These are phyloP conservation scores for Rhodamnia rubescens DNA, from an alignment of 345 rosid species.

Conservation along the genomic window DNA sequence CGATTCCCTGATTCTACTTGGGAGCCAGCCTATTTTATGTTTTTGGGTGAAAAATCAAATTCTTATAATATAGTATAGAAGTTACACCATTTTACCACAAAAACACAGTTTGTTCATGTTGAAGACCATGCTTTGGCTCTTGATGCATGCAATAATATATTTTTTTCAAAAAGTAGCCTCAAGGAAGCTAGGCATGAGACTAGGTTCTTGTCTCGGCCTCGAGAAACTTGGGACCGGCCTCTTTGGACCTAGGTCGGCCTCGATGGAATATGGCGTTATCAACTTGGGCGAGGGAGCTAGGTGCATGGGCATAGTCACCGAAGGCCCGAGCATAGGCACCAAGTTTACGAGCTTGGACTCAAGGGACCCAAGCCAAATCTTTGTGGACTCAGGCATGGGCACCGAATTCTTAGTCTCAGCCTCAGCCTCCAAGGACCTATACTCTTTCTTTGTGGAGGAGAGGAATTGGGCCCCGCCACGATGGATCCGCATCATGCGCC, in stretches of 20 bases:
- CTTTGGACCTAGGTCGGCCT: not conserved
- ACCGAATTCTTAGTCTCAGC: fast-evolving
- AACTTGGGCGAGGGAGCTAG: not conserved
- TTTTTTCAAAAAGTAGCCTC: not conserved
- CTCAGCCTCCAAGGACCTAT: not conserved
- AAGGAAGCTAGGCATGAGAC: not conserved
- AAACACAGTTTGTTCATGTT: not conserved
- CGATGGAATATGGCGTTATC: not conserved
- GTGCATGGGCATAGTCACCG: not conserved
- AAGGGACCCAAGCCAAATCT: not conserved
- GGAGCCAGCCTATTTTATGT: not conserved
- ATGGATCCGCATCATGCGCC: not conserved
- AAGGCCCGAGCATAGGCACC: not conserved
- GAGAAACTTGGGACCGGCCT: not conserved
- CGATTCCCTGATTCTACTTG: not conserved
- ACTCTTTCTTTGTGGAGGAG: not conserved
- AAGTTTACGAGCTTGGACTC: not conserved
- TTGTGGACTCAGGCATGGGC: not conserved
- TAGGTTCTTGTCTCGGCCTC: not conserved
- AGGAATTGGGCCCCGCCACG: fast-evolving
- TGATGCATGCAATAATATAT: not conserved
- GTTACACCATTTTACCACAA: not conserved
- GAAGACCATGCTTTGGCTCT: not conserved
- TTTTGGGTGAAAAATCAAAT: not conserved
- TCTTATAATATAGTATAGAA: not conserved